A percentile compares a stretch with the other conserved stretches of the same genome.
These are phyloP conservation scores for Ogataea wickerhamii DNA, from an alignment of 805 yeast genomes.

Conservation along the genomic window DNA sequence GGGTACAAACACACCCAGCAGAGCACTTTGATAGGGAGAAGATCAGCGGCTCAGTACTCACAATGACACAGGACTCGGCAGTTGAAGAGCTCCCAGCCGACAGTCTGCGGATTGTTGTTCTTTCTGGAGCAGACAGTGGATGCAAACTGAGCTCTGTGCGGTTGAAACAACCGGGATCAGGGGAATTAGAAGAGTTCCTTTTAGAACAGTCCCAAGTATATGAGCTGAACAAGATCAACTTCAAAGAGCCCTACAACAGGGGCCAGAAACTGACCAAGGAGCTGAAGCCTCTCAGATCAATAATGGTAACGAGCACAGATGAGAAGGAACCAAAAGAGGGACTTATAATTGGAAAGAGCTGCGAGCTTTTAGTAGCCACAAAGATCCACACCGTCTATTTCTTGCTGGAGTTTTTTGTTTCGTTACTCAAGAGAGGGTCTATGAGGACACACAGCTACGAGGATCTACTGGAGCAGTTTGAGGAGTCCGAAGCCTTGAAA, in stretches of 20 bases:
- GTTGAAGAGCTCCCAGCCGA: slow-evolving; percentile 7
- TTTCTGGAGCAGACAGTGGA: slow-evolving; percentile 9
- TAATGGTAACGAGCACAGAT: slow-evolving; percentile 30
- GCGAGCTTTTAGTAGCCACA: slow-evolving; percentile 39
- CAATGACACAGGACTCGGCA: slow-evolving; percentile 10
- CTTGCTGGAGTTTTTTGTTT: slow-evolving; percentile 35
- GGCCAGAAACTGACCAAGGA: slow-evolving; percentile 28
- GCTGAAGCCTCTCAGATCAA: slow-evolving; percentile 39
- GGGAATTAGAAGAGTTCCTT: slow-evolving; percentile 14
- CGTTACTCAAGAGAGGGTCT: slow-evolving; percentile 24
- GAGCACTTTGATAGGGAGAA: too few relatives aligned
- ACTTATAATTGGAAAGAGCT: slow-evolving; percentile 36
- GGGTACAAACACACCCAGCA: too few relatives aligned
- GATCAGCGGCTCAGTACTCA: too few relatives aligned
- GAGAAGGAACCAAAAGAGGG: slow-evolving; percentile 27
- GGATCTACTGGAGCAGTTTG: slow-evolving; percentile 36
- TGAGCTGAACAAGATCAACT: slow-evolving; percentile 39
- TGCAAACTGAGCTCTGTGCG: slow-evolving; percentile 8
- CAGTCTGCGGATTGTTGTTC: slow-evolving; percentile 11
- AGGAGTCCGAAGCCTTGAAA: slow-evolving; percentile 21
- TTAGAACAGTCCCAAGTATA: slow-evolving; percentile 26
- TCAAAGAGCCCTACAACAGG: slow-evolving; percentile 33
- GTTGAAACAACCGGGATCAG: slow-evolving; percentile 15
- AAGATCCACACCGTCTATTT: slow-evolving; percentile 39
- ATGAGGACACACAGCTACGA: slow-evolving; percentile 38